Evolutionary conservation across 78 protist genomes (phyloP), one percentile per base, ranked within the genome.

Genomic region (Dictyostelium citrinum): DNA sequence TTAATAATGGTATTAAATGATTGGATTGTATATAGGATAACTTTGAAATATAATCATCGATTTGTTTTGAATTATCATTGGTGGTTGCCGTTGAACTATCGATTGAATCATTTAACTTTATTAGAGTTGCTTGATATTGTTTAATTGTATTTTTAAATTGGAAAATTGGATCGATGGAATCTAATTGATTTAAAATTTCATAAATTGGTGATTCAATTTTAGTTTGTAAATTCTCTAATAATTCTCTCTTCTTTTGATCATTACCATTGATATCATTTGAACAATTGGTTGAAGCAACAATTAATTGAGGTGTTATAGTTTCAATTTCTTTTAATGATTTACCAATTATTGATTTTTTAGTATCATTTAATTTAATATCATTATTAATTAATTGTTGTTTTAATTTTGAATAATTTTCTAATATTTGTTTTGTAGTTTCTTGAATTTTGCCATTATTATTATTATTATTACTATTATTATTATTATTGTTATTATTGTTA

Each of bases 251-350:
- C 29, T 43, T 58, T 22, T 46, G 76, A 33, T 88, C 93, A 46
- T 49, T 29, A 29, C 43, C 9, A 24, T 86, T 43, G 12, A 9
- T 49, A 68, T 46, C 31, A 49, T 70, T 27, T 27, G 3, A 29
- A 64, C 72, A 41, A 35, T 88, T 76, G 22, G 55, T 88, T 12
- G 93, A 76, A 2, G 84, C 82, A 31, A 46, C 67, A 24, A 88
- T 88, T 5, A 88, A 24, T 20, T 49, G 74, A 12, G 93, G 93
- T 16, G 72, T 61, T 22, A 67, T 9, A 0, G 31, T 10, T 64
- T 88, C 93, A 43, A 88, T 61, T 33, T 88, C 93, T 24, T 43
- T 41, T 4, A 64, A 33, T 2, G 51, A 45, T 20, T 22, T 16
- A 5, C 22, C 8, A 33, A 88, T 88, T 17, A 11, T 9, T 45